Evolutionary conservation across 2,329 filamentous ascomycete genomes (phyloP).

Genomic region (Arthrobotrys entomopaga): DNA sequence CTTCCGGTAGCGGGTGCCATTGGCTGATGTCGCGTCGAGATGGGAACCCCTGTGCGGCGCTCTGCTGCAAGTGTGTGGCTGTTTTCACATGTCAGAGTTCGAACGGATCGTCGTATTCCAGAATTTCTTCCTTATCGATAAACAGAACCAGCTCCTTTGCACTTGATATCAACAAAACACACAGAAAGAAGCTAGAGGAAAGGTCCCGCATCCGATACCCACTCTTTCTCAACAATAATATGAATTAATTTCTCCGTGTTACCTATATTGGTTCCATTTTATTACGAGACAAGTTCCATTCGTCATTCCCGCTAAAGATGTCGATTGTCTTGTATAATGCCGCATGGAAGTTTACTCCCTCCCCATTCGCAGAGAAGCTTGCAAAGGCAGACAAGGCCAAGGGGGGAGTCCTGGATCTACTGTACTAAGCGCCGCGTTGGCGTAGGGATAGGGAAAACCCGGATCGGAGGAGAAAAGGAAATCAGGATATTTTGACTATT

Average conservation of each 20-base stretch:
- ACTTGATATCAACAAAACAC: conserved; percentile 21
- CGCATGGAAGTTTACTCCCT: background rate
- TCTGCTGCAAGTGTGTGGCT: conserved; percentile 9
- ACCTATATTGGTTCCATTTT: background rate
- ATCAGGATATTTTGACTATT: background rate
- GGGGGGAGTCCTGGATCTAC: background rate
- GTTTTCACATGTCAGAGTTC: conserved; percentile 48
- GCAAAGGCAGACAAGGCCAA: too few relatives aligned
- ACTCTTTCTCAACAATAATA: conserved; percentile 5
- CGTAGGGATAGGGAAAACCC: conserved; percentile 54
- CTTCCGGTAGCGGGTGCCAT: conserved; percentile 29
- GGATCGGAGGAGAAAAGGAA: conserved; percentile 16
- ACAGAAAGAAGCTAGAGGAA: background rate
- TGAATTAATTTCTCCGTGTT: conserved; percentile 1
- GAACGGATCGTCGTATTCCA: background rate
- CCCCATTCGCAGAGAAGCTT: background rate
- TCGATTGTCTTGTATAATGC: conserved; percentile 9
- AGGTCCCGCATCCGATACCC: conserved; percentile 25
- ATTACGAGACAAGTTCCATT: background rate
- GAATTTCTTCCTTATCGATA: conserved; percentile 40
- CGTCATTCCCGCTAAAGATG: conserved; percentile 19
- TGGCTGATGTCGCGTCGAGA: conserved; percentile 12
- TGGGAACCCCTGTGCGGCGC: background rate
- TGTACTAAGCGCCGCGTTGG: conserved; percentile 8
- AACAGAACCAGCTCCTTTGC: conserved; percentile 2